phyloP scores from a whole-genome alignment of 139 green algal species.

The Coelastrella sp. region DNA sequence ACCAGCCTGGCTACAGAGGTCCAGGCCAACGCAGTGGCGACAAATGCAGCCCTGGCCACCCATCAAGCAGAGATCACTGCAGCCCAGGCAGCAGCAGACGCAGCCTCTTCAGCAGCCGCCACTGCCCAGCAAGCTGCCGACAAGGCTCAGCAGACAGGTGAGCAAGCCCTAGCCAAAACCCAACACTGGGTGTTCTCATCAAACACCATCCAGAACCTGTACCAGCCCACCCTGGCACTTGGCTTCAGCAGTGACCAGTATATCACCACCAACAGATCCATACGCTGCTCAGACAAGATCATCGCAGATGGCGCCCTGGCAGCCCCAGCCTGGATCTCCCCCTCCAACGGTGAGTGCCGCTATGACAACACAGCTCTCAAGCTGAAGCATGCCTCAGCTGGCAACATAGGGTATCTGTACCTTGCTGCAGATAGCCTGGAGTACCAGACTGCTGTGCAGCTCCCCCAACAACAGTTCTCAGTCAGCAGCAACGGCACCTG shows the following conservation, averaged over 20 bases:
- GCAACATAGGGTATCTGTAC: no score
- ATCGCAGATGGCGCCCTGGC: not conserved
- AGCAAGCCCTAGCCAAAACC: not conserved
- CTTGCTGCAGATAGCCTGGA: no score
- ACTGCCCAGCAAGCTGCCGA: not conserved
- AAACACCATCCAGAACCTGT: not conserved
- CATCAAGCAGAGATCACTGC: not conserved
- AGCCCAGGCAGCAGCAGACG: not conserved
- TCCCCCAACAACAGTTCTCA: not conserved
- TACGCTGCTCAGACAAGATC: not conserved
- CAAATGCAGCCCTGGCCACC: not conserved
- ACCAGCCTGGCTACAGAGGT: not conserved
- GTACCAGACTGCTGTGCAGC: not conserved
- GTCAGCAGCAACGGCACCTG: not conserved
- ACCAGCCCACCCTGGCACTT: not conserved
- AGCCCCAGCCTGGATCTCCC: no score
- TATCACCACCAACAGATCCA: not conserved
- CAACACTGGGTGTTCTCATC: not conserved
- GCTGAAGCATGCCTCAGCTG: no score
- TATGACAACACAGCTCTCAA: not conserved
- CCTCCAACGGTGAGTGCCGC: no score
- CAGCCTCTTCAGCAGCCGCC: not conserved
- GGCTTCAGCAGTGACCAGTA: not conserved
- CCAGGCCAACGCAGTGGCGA: not conserved
- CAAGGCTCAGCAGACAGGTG: not conserved